Percentiles rank a stretch among this genome's conserved stretches.
Evolutionary conservation across 441 rosid genomes (phyloP).

Genomic region (Pelargonium myrrhifolium): DNA sequence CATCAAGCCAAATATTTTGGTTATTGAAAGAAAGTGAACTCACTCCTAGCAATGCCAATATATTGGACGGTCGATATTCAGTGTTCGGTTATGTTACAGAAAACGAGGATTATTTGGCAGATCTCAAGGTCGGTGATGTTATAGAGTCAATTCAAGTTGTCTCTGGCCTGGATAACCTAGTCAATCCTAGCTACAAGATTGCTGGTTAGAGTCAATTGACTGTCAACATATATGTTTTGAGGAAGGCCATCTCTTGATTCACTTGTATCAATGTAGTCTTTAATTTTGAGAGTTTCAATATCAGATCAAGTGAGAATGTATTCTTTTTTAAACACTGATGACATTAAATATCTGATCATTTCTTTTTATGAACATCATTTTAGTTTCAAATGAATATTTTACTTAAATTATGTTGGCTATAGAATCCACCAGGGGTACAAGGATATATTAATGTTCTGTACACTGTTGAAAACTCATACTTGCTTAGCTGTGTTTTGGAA

Average conservation of each 20-base stretch:
- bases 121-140: slow-evolving; percentile 91
- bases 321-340: not conserved
- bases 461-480: too few species aligned
- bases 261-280: not conserved
- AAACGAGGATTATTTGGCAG: slow-evolving; percentile 80
- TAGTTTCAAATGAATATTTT: not conserved
- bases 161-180: slow-evolving; percentile 78
- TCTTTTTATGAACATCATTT: not conserved
- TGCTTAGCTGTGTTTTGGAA: too few species aligned
- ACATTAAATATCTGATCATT: not conserved
- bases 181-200: slow-evolving; percentile 85
- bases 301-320: not conserved
- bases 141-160: slow-evolving; percentile 87
- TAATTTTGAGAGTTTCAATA: not conserved
- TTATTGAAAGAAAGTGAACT: slow-evolving; percentile 95
- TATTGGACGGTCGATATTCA: slow-evolving; percentile 93
- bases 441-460: not conserved
- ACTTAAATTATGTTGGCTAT: too few species aligned
- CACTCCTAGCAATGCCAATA: slow-evolving; percentile 97
- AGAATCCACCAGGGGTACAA: too few species aligned
- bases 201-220: slow-evolving; percentile 41
- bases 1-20: slow-evolving; percentile 95
- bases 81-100: slow-evolving; percentile 88
- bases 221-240: too few species aligned
- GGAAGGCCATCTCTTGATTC: not conserved